Percentiles rank a stretch among this genome's conserved stretches.
These are phyloP conservation scores for Tremella mesenterica DNA, from an alignment of 768 basidiomycete species.

Conservation along the genomic window DNA sequence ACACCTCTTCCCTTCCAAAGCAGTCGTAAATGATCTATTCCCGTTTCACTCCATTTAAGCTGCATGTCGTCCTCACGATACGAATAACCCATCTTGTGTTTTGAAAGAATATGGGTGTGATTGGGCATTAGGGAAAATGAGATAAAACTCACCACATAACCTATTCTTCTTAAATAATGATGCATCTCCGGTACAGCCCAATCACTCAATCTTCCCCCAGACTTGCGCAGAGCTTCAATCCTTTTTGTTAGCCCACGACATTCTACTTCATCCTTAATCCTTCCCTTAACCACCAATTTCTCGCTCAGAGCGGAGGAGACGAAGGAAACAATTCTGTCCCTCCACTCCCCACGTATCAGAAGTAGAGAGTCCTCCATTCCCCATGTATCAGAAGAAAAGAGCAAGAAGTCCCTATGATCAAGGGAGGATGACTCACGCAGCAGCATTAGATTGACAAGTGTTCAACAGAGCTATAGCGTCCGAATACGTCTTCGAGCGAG, in stretches of 20 bases:
- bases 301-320: too few species aligned
- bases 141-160: slow-evolving; percentile 61
- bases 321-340: too few species aligned
- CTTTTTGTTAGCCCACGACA: too few species aligned
- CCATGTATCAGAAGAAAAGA: background rate
- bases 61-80: too few species aligned
- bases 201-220: slow-evolving; percentile 54
- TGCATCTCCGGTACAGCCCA: slow-evolving; percentile 79
- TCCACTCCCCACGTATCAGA: background rate
- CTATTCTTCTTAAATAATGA: slow-evolving; percentile 77
- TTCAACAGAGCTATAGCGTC: slow-evolving; percentile 47
- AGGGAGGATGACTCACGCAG: slow-evolving; percentile 47
- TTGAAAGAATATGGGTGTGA: too few species aligned
- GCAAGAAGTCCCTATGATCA: background rate
- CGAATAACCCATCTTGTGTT: too few species aligned
- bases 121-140: too few species aligned
- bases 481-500: slow-evolving; percentile 22
- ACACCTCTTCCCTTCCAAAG: too few species aligned
- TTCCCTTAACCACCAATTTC: too few species aligned
- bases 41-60: too few species aligned
- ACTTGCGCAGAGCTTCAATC: slow-evolving; percentile 69
- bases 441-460: slow-evolving; percentile 73
- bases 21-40: too few species aligned
- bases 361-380: background rate
- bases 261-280: background rate